phyloP scores from a whole-genome alignment of 148 eudicot genomes.

The Cornus suecica region DNA sequence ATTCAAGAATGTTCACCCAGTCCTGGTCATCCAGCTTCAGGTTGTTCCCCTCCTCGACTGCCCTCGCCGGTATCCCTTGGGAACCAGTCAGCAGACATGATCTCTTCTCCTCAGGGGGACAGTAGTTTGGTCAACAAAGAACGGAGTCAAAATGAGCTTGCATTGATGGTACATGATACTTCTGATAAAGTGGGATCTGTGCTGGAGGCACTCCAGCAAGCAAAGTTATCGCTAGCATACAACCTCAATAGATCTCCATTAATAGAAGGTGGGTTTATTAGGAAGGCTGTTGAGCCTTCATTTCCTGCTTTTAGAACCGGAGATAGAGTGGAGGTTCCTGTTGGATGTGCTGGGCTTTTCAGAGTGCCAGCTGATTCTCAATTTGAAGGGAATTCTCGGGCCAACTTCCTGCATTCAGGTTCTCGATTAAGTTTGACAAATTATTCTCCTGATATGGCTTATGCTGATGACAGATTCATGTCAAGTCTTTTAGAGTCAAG shows the following conservation, averaged over 20 bases:
- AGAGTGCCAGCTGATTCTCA: slow-evolving; percentile 62
- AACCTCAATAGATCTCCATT: slow-evolving; percentile 29
- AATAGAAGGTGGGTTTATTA: slow-evolving; percentile 19
- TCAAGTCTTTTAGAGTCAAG: slow-evolving; percentile 26
- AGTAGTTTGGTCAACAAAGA: slow-evolving; percentile 17
- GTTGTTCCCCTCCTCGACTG: slow-evolving; percentile 1
- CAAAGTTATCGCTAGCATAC: slow-evolving; percentile 54
- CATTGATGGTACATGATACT: slow-evolving; percentile 31
- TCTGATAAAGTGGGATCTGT: slow-evolving; percentile 40
- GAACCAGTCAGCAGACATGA: slow-evolving; percentile 2
- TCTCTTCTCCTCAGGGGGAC: slow-evolving; percentile 16
- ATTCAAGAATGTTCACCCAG: slow-evolving; percentile 17
- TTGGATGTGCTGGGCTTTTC: slow-evolving; percentile 58
- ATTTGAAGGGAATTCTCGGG: slow-evolving; percentile 30
- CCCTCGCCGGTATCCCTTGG: not conserved
- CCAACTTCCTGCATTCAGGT: slow-evolving; percentile 18
- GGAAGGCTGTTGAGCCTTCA: slow-evolving; percentile 24
- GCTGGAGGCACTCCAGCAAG: slow-evolving; percentile 66
- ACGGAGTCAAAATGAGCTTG: slow-evolving; percentile 17
- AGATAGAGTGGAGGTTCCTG: slow-evolving; percentile 38
- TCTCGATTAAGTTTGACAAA: slow-evolving; percentile 22
- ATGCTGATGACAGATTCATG: slow-evolving; percentile 19
- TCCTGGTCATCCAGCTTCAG: slow-evolving; percentile 3
- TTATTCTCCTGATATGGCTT: slow-evolving; percentile 19
- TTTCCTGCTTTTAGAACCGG: slow-evolving; percentile 15